Base-by-base conservation (phyloP, 495 filamentous ascomycete genomes). In the Xylaria bambusicola region DNA sequence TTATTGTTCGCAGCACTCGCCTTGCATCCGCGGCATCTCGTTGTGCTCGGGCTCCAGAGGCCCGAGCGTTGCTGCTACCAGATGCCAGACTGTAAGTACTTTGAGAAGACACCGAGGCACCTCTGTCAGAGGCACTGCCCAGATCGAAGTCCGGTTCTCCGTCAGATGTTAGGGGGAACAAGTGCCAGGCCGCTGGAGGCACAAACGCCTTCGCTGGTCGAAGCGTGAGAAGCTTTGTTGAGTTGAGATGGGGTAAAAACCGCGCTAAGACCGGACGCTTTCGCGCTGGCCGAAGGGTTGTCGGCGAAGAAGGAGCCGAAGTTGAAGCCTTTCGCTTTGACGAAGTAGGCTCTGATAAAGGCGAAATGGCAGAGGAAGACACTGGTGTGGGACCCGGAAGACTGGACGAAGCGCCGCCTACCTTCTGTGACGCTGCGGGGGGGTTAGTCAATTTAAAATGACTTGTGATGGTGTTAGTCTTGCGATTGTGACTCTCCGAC, bases 1-100 rank as follows among this genome's bases (percentile, higher is more conserved):
- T 29, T 29, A 48, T 48, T 27, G 45, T 48, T 48, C 45, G 45
- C 6, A 48, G 45, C 24, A 48, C 45, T 27, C 45, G 9, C 24
- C 18, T 15, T 4, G 6, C 45, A 48, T 48, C 45, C n/a, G 23
- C 23, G 18, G 20, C 44, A n/a, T 46, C 44, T 46, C 45, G 1
- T 6, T 24, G 45, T 48, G 9, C 31, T 33, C 31, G 31, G 31
- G 31, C 31, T 33, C 31, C 31, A 10, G 31, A 5, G 31, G 31
- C 45, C 45, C 45, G 45, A 48, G 45, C 9, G 10, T 29, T 27
- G 24, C 24, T 17, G 26, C 23, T 17, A n/a, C 24, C 24, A 48
- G 45, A 48, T 45, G 18, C 20, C 42, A 45, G 42, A 45, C 20
- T 45, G 42, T 24, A 6, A 21, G 42, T 45, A 12, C 42, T 45